Conservation (phyloP, 202 grass and related monocot species). For the Saccharum hybrid region DNA sequence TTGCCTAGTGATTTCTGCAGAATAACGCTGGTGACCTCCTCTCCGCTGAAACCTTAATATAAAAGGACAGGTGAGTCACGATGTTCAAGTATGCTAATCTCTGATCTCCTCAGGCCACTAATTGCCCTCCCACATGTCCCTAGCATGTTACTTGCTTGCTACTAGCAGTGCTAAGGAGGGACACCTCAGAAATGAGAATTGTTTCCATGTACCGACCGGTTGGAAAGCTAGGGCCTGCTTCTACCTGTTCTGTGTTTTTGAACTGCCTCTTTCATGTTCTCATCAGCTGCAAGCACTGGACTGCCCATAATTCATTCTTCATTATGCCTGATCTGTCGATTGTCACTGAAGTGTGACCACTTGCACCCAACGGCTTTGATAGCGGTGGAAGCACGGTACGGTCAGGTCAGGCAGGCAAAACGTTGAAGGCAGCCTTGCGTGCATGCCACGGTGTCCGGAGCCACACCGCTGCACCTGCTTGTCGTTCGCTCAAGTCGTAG, state of each 20-base stretch:
- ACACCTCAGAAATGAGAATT: constrained; percentile 3
- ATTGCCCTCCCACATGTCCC: constrained; percentile 29
- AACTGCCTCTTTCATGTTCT: not conserved
- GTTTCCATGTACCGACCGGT: not conserved
- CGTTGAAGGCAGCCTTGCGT: not conserved
- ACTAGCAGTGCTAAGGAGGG: not conserved
- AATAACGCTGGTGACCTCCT: constrained; percentile 10
- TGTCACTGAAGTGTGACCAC: not conserved
- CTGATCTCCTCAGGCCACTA: constrained; percentile 26
- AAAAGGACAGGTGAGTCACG: not conserved
- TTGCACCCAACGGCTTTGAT: constrained; percentile 7
- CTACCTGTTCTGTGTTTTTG: not conserved
- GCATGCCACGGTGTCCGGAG: not conserved
- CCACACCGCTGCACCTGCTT: not conserved
- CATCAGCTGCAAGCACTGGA: constrained; percentile 5
- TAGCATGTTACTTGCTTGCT: not conserved
- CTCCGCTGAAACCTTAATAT: constrained; percentile 2
- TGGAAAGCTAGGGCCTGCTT: not conserved
- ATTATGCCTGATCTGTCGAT: constrained; percentile 8
- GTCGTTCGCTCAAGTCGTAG: not conserved
- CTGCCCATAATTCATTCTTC: not conserved
- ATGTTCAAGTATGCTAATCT: not conserved
- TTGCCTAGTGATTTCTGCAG: constrained; percentile 39
- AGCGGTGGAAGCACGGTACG: not conserved
- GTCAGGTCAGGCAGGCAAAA: not conserved